These are phyloP conservation scores for Prillingera fragicola DNA, from an alignment of 1,284 basidiomycete genomes.

Conservation along the genomic window DNA sequence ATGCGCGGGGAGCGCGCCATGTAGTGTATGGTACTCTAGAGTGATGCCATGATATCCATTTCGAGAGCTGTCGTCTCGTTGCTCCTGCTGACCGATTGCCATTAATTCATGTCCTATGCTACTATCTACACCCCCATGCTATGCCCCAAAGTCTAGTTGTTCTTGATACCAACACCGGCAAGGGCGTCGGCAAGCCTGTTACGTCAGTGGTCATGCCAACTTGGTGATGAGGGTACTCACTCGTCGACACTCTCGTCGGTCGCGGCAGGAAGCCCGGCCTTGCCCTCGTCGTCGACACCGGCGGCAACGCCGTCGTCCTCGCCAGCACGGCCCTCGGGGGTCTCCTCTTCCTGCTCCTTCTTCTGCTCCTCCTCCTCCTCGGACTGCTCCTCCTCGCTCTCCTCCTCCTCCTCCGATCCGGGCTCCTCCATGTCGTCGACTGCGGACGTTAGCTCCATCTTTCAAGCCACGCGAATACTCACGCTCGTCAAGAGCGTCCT, in stretches of 20 bases:
- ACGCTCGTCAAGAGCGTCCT: slow-evolving; percentile 70
- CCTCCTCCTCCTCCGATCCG: slow-evolving; percentile 53
- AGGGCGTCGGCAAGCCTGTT: slow-evolving; percentile 41
- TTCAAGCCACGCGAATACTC: slow-evolving; percentile 20
- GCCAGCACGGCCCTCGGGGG: slow-evolving; percentile 45
- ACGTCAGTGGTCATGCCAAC: not conserved
- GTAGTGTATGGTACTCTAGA: slow-evolving; percentile 4
- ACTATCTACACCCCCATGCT: not conserved
- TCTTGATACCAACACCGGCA: slow-evolving; percentile 29
- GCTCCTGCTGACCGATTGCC: too few relatives aligned
- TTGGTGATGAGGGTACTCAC: slow-evolving; percentile 22
- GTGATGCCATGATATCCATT: slow-evolving; percentile 13
- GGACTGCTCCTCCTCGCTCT: slow-evolving; percentile 51
- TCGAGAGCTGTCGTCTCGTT: not conserved
- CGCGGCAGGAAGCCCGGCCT: slow-evolving; percentile 22
- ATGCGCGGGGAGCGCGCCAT: not conserved
- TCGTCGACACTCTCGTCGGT: slow-evolving; percentile 40
- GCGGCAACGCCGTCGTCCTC: slow-evolving; percentile 35
- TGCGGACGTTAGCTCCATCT: slow-evolving; percentile 11
- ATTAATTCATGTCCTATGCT: not conserved
- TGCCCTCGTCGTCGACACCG: slow-evolving; percentile 25
- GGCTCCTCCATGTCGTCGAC: slow-evolving; percentile 63
- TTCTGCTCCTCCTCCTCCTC: slow-evolving; percentile 46
- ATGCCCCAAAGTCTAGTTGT: slow-evolving; percentile 12
- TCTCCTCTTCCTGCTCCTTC: slow-evolving; percentile 40